phyloP scores from a whole-genome alignment of 371 early-diverging fungal species.

The Apophysomyces trapeziformis region DNA sequence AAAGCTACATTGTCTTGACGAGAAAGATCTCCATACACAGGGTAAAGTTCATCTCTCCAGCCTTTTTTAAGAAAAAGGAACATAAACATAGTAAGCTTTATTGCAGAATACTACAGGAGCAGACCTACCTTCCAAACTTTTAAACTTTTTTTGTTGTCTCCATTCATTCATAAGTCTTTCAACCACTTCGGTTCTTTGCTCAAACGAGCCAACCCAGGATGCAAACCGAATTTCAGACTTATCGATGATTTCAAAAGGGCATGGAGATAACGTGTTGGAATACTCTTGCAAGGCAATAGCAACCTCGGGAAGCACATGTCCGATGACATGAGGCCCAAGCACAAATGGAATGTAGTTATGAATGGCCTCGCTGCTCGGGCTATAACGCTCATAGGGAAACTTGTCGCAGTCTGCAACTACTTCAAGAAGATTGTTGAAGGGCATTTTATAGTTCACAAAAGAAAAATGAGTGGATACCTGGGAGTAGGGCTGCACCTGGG shows the following conservation, averaged over 20 bases:
- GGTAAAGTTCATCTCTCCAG: constrained; percentile 75
- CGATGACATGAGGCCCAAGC: constrained; percentile 37
- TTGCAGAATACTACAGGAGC: too few species aligned
- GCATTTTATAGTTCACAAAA: constrained; percentile 2
- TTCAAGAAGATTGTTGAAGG: constrained; percentile 30
- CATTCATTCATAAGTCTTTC: constrained; percentile 46
- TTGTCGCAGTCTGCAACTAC: constrained; percentile 49
- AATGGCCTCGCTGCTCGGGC: not conserved
- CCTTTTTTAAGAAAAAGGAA: constrained; percentile 21
- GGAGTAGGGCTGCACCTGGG: too few species aligned
- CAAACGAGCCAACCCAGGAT: constrained; percentile 32
- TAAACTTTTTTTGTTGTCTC: constrained; percentile 37
- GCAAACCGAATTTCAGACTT: constrained; percentile 30
- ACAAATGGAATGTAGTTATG: constrained; percentile 32
- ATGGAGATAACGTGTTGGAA: constrained; percentile 16
- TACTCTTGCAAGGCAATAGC: constrained; percentile 33
- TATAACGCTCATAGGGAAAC: constrained; percentile 37
- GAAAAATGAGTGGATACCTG: too few species aligned
- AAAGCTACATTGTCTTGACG: constrained; percentile 56
- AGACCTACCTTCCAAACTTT: constrained; percentile 29
- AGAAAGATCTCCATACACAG: constrained; percentile 64
- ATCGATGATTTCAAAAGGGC: constrained; percentile 39
- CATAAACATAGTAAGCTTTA: not conserved
- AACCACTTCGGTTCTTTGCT: constrained; percentile 41
- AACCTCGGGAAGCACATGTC: constrained; percentile 40